Evolutionary conservation across 2,329 filamentous ascomycete genomes (phyloP), one percentile per base, ranked within the genome.

Genomic region (Alternaria brassicae): DNA sequence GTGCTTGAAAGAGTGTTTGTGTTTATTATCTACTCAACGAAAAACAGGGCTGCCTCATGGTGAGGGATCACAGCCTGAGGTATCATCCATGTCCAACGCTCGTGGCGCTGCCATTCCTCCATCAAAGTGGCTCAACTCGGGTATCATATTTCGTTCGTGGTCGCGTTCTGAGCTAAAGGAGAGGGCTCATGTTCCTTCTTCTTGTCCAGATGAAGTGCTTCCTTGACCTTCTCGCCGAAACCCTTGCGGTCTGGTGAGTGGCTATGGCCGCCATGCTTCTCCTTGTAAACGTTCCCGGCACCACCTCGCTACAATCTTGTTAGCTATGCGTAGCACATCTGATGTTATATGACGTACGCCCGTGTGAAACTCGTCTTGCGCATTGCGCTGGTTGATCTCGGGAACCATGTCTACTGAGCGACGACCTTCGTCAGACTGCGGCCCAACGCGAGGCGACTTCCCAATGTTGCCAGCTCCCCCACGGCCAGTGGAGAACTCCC

Each of bases 181-280:
- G 72, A 73, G 6, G 66, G 51, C 53, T 74, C 73, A 10, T 70
- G 65, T 61, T 74, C 73, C 69, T 77, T 74, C 42, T 76, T 68
- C 63, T 74, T 74, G n/a, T 77, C 73, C 6, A 77, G 62, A 47
- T 73, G 69, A 23, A 80, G 70, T 17, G 69, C 70, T 17, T 79
- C 71, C 75, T 83, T 83, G 53, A 79, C 75, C 75, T 82, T 82
- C 17, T 81, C 81, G 55, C 76, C 62, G 30, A 81, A 36, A 27
- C 76, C 75, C 63, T 79, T 75, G 51, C 64, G 67, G n/a, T 77
- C 72, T 32, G 75, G 71, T 39, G 68, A 69, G 28, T 74, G 68
- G 59, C 72, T 78, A 60, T 83, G 81, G n/a, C 80, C 81, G 32
- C 80, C 79, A 57, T 80, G 81, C 66, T 81, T 81, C 58, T 82